Conservation (phyloP, 306 rosid genomes). For the Prunus fruticosa region DNA sequence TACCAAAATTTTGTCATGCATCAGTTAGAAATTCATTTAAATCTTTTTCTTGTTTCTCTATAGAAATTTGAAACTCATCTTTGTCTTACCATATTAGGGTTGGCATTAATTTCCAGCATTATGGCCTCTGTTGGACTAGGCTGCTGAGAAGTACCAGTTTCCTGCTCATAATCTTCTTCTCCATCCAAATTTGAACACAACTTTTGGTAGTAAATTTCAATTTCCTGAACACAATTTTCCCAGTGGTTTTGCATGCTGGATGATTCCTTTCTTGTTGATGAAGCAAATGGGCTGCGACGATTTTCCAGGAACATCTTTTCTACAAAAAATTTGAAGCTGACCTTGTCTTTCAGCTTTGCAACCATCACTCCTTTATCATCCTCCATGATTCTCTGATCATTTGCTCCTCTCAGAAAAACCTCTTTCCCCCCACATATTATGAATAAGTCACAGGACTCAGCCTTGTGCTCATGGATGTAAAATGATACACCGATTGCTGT, state of each 20-base stretch:
- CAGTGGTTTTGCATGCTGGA: constrained; percentile 44
- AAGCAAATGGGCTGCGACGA: constrained; percentile 28
- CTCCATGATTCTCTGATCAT: constrained; percentile 59
- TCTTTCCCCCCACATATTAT: constrained; percentile 76
- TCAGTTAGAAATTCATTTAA: neutral
- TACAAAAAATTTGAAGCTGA: constrained; percentile 40
- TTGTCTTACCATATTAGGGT: constrained; percentile 48
- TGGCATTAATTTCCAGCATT: constrained; percentile 29
- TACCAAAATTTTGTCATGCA: constrained; percentile 1
- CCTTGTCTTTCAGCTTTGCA: constrained; percentile 44
- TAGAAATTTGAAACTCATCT: neutral
- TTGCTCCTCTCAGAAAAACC: constrained; percentile 48
- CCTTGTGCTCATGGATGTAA: constrained; percentile 66
- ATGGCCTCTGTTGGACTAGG: constrained; percentile 45
- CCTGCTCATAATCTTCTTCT: constrained; percentile 31
- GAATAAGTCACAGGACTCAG: constrained; percentile 66
- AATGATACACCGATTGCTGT: constrained; percentile 65
- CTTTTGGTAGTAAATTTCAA: constrained; percentile 56
- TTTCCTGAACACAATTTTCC: constrained; percentile 54
- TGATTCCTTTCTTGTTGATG: constrained; percentile 36
- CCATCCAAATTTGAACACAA: constrained; percentile 40
- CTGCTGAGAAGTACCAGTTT: constrained; percentile 19
- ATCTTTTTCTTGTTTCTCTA: neutral
- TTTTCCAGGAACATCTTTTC: constrained; percentile 54
- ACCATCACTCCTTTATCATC: constrained; percentile 58